phyloP scores from a whole-genome alignment of 345 rosid genomes.

The Erucastrum elatum region DNA sequence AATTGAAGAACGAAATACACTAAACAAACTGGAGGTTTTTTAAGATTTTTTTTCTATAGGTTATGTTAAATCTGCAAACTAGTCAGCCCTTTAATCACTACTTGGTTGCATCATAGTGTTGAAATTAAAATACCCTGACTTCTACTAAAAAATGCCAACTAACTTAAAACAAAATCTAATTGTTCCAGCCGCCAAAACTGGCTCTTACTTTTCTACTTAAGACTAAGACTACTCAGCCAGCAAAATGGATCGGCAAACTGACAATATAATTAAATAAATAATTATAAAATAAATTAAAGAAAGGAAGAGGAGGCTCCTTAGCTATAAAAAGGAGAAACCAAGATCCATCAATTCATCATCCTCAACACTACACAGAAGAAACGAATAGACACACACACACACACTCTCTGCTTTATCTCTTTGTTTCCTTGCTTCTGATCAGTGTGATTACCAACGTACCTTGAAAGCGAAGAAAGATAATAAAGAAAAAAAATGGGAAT shows the following conservation, averaged over 20 bases:
- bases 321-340: not conserved
- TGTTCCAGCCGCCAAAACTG: slow-evolving; percentile 3
- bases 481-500: slow-evolving; percentile 8
- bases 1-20: not conserved
- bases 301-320: not conserved
- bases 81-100: no score
- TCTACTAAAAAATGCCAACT: not conserved
- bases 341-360: not conserved
- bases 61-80: not conserved
- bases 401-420: not conserved
- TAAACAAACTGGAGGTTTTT: not conserved
- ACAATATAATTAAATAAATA: not conserved
- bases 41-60: not conserved
- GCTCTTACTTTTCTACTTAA: slow-evolving; percentile 23
- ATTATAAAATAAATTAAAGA: not conserved
- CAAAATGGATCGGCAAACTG: not conserved
- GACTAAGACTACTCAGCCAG: not conserved
- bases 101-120: not conserved
- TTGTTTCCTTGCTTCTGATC: not conserved
- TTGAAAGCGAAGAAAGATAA: not conserved
- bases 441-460: not conserved
- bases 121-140: not conserved
- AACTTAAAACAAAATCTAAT: not conserved
- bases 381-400: not conserved
- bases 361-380: not conserved